These are phyloP conservation scores for Batkoa obscura DNA, from an alignment of 371 early-diverging fungal genomes.

Conservation along the genomic window DNA sequence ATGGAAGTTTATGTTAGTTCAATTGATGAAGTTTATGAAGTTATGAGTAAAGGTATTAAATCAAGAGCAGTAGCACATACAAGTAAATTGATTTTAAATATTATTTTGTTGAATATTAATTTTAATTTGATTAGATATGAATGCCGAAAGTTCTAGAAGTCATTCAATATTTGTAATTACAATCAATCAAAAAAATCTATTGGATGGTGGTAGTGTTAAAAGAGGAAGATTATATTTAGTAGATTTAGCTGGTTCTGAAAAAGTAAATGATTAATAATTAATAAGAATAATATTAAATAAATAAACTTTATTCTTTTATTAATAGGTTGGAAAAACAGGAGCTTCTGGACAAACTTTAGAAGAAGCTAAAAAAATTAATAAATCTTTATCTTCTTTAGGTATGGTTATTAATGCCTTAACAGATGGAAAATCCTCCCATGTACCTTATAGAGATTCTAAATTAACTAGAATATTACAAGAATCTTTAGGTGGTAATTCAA, in stretches of 20 bases:
- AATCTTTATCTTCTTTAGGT: constrained; percentile 89
- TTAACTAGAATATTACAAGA: constrained; percentile 97
- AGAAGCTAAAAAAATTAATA: constrained; percentile 99
- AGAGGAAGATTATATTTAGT: constrained; percentile 87
- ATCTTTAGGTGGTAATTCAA: constrained; percentile 92
- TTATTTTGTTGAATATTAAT: too few relatives aligned
- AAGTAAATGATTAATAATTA: constrained; percentile 17
- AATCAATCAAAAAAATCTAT: constrained; percentile 77
- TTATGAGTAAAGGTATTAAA: constrained; percentile 76
- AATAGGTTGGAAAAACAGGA: constrained; percentile 68
- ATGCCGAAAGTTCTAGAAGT: constrained; percentile 86
- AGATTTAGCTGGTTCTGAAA: constrained; percentile 99
- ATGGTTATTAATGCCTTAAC: constrained; percentile 97
- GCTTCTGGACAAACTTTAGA: constrained; percentile 95
- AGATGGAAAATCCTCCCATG: constrained; percentile 79
- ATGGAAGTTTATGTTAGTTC: constrained; percentile 87
- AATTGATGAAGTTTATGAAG: constrained; percentile 81
- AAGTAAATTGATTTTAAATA: too few relatives aligned
- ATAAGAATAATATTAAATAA: too few relatives aligned
- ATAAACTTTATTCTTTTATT: too few relatives aligned
- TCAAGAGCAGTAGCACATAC: constrained; percentile 85
- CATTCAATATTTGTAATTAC: constrained; percentile 95
- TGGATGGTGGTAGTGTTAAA: constrained; percentile 59
- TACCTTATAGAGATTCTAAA: constrained; percentile 97
- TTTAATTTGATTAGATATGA: constrained; percentile 48